Conservation (phyloP, 1,139 yeast genomes). For the Candida neerlandica region DNA sequence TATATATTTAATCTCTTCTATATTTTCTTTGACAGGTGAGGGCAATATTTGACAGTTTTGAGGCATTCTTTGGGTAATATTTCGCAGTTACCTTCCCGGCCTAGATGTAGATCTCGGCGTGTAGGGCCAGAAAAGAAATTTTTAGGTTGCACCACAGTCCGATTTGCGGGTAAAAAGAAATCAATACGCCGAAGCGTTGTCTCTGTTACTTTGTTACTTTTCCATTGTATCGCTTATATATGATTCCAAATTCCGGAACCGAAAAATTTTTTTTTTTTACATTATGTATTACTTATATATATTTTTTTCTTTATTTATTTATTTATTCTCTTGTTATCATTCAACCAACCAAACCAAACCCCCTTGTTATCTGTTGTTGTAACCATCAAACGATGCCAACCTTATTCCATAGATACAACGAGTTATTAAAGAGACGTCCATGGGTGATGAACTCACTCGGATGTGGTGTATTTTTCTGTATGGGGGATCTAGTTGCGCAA, state of each 20-base stretch:
- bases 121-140: background rate
- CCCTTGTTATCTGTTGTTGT: background rate
- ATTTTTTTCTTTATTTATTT: background rate
- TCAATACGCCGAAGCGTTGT: background rate
- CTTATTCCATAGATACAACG: slow-evolving; percentile 41
- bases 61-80: background rate
- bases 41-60: background rate
- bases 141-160: background rate
- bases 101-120: background rate
- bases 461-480: slow-evolving; percentile 66
- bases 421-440: slow-evolving; percentile 48
- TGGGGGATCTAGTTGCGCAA: slow-evolving; percentile 80
- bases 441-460: slow-evolving; percentile 56
- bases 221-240: background rate
- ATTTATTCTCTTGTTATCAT: no score
- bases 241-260: background rate
- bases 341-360: background rate
- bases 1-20: background rate
- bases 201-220: background rate
- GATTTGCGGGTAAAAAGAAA: slow-evolving; percentile 1
- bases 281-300: no score
- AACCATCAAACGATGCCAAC: slow-evolving; percentile 16
- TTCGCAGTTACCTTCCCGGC: slow-evolving; percentile 3
- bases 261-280: background rate
- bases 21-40: background rate